Evolutionary conservation across 805 yeast genomes (phyloP).

Genomic region (Zygosaccharomyces pseudorouxii): DNA sequence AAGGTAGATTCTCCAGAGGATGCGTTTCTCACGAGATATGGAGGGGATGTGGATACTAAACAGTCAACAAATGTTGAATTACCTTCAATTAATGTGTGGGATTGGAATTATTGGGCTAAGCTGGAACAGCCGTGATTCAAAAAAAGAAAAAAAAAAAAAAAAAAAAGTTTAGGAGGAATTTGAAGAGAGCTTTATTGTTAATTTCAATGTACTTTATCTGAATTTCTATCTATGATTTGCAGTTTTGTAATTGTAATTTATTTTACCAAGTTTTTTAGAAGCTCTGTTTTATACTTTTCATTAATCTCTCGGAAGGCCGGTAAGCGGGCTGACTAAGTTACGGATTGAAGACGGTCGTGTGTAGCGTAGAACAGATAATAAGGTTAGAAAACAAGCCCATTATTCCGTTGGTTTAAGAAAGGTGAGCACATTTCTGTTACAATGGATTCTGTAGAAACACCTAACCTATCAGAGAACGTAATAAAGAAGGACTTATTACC

Average conservation of each 20-base stretch:
- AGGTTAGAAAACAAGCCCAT: neutral
- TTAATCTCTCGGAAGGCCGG: neutral
- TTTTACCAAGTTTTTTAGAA: neutral
- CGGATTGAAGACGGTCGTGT: neutral
- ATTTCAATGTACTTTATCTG: neutral
- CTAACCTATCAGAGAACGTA: constrained; percentile 27
- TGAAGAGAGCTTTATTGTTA: neutral
- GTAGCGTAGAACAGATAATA: neutral
- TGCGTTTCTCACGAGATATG: constrained; percentile 20
- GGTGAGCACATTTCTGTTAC: neutral
- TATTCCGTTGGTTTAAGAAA: neutral
- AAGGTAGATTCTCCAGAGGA: constrained; percentile 36
- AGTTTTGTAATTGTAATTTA: constrained; percentile 1
- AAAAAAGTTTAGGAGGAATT: neutral
- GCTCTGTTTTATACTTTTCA: neutral
- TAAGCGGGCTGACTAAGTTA: neutral
- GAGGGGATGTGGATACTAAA: constrained; percentile 7
- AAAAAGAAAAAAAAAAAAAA: neutral
- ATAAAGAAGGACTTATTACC: constrained; percentile 37
- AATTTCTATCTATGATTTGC: neutral
- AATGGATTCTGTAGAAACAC: constrained; percentile 20
- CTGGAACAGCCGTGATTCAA: constrained; percentile 1
- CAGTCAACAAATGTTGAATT: constrained; percentile 1
- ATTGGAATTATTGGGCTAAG: constrained; percentile 33
- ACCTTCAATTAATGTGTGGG: constrained; percentile 24